Percentiles rank a stretch among this genome's conserved stretches.
Conservation (phyloP, 352 stramenopile genomes). For the Pythium angustatum region DNA sequence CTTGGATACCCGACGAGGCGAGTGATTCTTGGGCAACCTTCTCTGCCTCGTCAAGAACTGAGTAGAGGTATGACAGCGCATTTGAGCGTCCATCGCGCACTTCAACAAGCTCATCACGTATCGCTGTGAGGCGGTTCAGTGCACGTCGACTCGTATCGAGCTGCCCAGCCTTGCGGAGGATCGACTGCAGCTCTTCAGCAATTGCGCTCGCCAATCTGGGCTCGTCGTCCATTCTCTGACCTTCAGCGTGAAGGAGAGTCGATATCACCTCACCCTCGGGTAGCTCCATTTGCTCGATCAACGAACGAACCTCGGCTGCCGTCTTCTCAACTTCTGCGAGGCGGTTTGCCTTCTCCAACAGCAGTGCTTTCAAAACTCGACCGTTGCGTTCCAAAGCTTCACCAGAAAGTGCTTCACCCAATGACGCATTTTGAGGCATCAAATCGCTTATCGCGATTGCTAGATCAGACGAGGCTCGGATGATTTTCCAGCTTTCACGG, state of each 20-base stretch:
- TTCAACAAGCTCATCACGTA: constrained; percentile 39
- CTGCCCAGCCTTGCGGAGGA: constrained; percentile 46
- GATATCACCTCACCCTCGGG: constrained; percentile 43
- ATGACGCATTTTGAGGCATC: constrained; percentile 3
- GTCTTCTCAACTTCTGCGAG: constrained; percentile 53
- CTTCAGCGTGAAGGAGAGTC: background rate
- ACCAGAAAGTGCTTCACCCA: constrained; percentile 27
- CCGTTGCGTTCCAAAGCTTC: constrained; percentile 39
- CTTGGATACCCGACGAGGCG: constrained; percentile 14
- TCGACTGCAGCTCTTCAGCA: constrained; percentile 30
- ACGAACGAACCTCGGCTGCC: constrained; percentile 41
- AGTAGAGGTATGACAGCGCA: constrained; percentile 39
- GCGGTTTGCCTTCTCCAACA: constrained; percentile 65
- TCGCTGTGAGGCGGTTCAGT: constrained; percentile 31
- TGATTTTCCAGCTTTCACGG: constrained; percentile 30
- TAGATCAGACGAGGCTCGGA: constrained; percentile 3
- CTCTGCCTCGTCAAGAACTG: constrained; percentile 53
- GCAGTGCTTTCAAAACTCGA: constrained; percentile 44
- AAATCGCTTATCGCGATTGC: constrained; percentile 5
- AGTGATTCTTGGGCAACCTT: constrained; percentile 39
- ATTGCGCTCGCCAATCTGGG: constrained; percentile 4
- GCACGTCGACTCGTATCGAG: constrained; percentile 46
- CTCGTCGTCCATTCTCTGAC: background rate
- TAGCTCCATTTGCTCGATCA: constrained; percentile 48
- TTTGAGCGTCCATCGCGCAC: constrained; percentile 46